These are phyloP conservation scores for Beauveria sp. DNA, from an alignment of 2,329 filamentous ascomycete genomes.

Conservation along the genomic window DNA sequence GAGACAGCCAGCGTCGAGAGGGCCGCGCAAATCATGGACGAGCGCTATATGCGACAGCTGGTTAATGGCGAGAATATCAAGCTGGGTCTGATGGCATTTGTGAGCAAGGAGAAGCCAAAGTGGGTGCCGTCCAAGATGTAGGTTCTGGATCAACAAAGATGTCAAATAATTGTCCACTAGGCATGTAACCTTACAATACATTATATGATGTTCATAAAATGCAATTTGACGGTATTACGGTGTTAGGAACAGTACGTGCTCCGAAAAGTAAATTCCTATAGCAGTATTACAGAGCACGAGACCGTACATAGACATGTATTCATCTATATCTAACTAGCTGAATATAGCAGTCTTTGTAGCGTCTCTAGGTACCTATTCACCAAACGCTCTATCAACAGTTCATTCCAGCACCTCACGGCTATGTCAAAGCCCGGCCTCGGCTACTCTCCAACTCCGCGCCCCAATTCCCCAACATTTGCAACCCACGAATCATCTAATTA, in stretches of 20 bases:
- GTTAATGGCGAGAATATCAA: slow-evolving; percentile 38
- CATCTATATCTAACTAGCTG: too few relatives aligned
- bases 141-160: background rate
- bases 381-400: too few relatives aligned
- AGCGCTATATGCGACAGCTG: slow-evolving; percentile 32
- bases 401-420: background rate
- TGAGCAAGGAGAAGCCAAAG: slow-evolving; percentile 38
- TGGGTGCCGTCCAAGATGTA: slow-evolving; percentile 43
- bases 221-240: too few relatives aligned
- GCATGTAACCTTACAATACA: background rate
- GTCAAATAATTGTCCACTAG: background rate
- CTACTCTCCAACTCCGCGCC: background rate
- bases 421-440: background rate
- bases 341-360: too few relatives aligned
- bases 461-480: background rate
- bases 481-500: too few relatives aligned
- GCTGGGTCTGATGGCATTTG: slow-evolving; percentile 44
- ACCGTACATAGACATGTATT: background rate
- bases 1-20: slow-evolving; percentile 33
- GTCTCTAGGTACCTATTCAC: too few relatives aligned
- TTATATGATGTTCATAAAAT: too few relatives aligned
- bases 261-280: background rate
- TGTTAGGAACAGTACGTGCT: background rate
- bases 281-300: background rate
- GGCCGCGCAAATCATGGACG: slow-evolving; percentile 31